Evolutionary conservation across 208 protist species (phyloP), one percentile per base, ranked within the genome.

Genomic region (Borovskyia barvae): DNA sequence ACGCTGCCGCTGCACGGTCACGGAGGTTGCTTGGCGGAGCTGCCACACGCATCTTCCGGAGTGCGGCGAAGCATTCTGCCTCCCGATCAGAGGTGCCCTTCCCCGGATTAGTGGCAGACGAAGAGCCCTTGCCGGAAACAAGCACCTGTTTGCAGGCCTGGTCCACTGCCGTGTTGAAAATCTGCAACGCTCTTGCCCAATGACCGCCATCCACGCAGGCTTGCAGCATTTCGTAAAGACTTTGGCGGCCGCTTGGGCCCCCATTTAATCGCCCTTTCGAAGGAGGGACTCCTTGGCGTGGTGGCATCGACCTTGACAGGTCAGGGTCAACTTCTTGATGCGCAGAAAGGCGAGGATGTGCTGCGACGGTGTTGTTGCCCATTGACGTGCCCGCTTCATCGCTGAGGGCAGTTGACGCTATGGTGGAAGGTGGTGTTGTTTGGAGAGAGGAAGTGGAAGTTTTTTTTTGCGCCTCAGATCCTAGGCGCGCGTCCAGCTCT

Each of bases 141-240:
- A 73, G 41, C 7, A 66, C 56, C 30, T 66, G 58, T 0, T 39
- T 58, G 30, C 42, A 75, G 20, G 67, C 19, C 29, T 68, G 63
- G 3, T 59, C 36, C 33, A 83, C 61, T 1, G 82, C 87, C 9
- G 25, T 58, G 9, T 74, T 72, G 58, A 93, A 93, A 3, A 87
- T 22, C 0, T 64, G 49, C 17, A 77, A 72, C 14, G 82, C 77
- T 24, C 80, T 77, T 9, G 47, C n/a, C 79, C 82, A 88, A 43
- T 87, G 73, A 12, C 79, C 74, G 3, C 50, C 69, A n/a, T 80
- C 37, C n/a, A 70, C n/a, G 59, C 75, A 86, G 59, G 88, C 87
- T 20, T 73, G 65, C 42, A 93, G 61, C 14, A 65, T 49, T 42
- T 90, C 87, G 40, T 73, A 72, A 11, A 90, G 66, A 9, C 75